Base-by-base conservation (phyloP, 2,329 filamentous ascomycete species). In the Aureobasidium melanogenum region DNA sequence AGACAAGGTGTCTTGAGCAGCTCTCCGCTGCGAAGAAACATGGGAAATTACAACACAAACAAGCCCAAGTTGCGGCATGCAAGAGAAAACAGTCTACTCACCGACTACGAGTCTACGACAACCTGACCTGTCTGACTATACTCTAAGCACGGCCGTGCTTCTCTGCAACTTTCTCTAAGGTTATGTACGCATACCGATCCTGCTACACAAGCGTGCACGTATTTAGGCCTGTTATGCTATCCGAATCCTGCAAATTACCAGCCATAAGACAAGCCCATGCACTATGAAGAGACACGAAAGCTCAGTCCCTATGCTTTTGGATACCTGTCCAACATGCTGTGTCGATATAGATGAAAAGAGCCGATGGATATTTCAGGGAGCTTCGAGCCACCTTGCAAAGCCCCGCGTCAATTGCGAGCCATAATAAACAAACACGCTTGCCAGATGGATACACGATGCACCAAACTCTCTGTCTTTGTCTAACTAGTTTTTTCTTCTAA, bases 61-160 rank as follows among this genome's bases (percentile, higher is more conserved):
- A 57, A 44, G 54, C 39, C 22, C 54, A 57, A 30, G 39, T 57
- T 36, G 41, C 41, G 54, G 54, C 28, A 57, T 57, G 54, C 41
- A 39, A 57, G 41, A 57, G 15, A 57, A 30, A 32, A n/a, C 19
- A 46, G 17, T 32, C 17, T 12, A 10, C 51, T 43, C 51, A 55
- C 51, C 51, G 51, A 55, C 38, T 28, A 32, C 36, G 15, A 12
- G 51, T 43, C 38, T 28, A 32, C 36, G 15, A 12, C 17, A 17
- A 32, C 15, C 24, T 2, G 8, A 14, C 34, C 32, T 36, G 38
- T 32, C 47, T 36, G 30, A 22, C 30, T 51, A 30, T 19, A 39
- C 28, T 32, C 4, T 32, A 26, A 10, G 38, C 36, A 43, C 36
- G 51, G 38, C 4, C 17, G 15, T 24, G 10, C 7, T 52, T 32